phyloP scores from a whole-genome alignment of 1,284 basidiomycete species.

The Apiotrichum sp. region DNA sequence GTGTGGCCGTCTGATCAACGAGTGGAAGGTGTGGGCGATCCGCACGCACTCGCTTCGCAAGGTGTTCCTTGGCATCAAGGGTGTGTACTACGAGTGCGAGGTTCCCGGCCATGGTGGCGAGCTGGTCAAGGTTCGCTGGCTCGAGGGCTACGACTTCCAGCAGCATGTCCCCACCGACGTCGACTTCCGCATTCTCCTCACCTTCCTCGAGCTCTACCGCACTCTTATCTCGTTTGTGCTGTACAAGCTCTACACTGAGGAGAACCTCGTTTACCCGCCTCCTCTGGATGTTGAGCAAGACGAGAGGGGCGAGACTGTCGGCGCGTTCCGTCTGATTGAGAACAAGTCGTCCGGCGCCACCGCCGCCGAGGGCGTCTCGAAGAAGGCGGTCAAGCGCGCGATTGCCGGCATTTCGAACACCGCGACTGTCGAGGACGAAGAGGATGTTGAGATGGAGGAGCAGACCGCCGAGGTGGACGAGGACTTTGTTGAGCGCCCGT shows the following conservation, averaged over 20 bases:
- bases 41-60: conserved; percentile 79
- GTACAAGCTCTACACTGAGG: conserved; percentile 96
- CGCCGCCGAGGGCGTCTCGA: conserved; percentile 31
- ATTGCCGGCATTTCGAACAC: conserved; percentile 49
- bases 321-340: conserved; percentile 75
- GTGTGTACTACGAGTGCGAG: conserved; percentile 96
- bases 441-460: conserved; percentile 41
- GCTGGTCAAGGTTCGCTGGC: conserved; percentile 74
- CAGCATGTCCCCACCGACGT: conserved; percentile 93
- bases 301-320: conserved; percentile 81
- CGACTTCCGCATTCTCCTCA: conserved; percentile 94
- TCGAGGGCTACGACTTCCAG: conserved; percentile 96
- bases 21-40: conserved; percentile 90
- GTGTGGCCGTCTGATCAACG: conserved; percentile 78
- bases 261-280: conserved; percentile 89
- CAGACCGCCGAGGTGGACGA: conserved; percentile 48
- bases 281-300: conserved; percentile 79
- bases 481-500: conserved; percentile 52
- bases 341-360: conserved; percentile 46
- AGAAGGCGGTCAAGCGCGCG: conserved; percentile 49
- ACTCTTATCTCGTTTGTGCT: conserved; percentile 92
- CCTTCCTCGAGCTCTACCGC: conserved; percentile 97
- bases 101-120: conserved; percentile 68
- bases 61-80: conserved; percentile 95
- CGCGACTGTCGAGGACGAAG: conserved; percentile 27